phyloP scores from a whole-genome alignment of 371 early-diverging fungal genomes.

The Actinomortierella ambigua region DNA sequence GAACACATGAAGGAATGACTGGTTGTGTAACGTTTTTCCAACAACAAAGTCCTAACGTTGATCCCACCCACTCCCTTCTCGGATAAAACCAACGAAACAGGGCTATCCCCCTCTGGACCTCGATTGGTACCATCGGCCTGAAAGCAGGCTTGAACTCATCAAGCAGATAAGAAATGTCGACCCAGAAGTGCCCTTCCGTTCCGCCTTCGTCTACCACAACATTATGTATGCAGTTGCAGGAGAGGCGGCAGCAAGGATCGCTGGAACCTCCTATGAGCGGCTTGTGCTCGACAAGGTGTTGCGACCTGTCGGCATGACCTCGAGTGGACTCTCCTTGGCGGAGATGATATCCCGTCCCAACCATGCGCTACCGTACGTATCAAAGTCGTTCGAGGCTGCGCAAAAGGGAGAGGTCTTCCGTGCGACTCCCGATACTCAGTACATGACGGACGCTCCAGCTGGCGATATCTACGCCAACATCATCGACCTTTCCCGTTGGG shows the following conservation, averaged over 20 bases:
- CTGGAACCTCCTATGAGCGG: slow-evolving; percentile 10
- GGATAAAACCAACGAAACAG: no score
- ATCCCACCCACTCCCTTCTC: no score
- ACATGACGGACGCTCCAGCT: slow-evolving; percentile 5
- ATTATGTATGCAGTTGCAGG: slow-evolving; percentile 9
- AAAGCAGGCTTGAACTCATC: background rate
- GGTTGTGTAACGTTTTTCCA: no score
- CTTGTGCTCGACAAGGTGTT: slow-evolving; percentile 10
- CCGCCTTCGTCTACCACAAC: slow-evolving; percentile 9
- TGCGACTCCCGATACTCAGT: background rate
- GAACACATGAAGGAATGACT: no score
- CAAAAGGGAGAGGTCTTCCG: slow-evolving; percentile 7
- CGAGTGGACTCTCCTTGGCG: background rate
- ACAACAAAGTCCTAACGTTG: no score
- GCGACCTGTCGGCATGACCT: slow-evolving; percentile 7
- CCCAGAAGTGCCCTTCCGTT: background rate
- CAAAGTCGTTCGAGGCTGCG: slow-evolving; percentile 11
- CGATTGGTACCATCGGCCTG: background rate
- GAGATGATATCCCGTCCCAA: slow-evolving; percentile 6
- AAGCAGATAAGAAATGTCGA: background rate
- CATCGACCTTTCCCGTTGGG: slow-evolving; percentile 13
- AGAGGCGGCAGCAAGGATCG: slow-evolving; percentile 12
- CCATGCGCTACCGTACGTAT: slow-evolving; percentile 4
- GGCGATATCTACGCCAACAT: slow-evolving; percentile 20
- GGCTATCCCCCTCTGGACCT: background rate